Conservation (phyloP, 2,329 filamentous ascomycete genomes). For the Hymenotorrendiella dingleyae region DNA sequence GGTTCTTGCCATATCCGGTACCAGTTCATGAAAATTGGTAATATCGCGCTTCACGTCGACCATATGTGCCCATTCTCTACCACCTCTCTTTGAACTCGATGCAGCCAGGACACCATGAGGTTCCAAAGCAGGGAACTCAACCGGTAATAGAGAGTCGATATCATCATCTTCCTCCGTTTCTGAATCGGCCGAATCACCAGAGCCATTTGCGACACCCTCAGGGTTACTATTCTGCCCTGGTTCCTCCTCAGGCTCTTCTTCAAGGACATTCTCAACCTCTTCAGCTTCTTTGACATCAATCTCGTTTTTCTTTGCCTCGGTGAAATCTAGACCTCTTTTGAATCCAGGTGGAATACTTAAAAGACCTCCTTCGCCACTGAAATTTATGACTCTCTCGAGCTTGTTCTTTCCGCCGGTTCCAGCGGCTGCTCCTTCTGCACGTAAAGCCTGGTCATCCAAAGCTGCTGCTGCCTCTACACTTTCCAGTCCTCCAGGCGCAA, state of each 20-base stretch:
- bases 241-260: slow-evolving; percentile 38
- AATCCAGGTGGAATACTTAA: slow-evolving; percentile 81
- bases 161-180: slow-evolving; percentile 45
- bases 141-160: slow-evolving; percentile 81
- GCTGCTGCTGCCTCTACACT: slow-evolving; percentile 80
- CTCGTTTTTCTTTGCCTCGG: slow-evolving; percentile 50
- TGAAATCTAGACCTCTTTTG: slow-evolving; percentile 68
- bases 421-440: slow-evolving; percentile 40
- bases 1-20: slow-evolving; percentile 91
- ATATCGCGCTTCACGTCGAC: slow-evolving; percentile 92
- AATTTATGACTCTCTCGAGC: slow-evolving; percentile 81
- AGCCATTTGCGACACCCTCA: slow-evolving; percentile 27
- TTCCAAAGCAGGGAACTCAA: slow-evolving; percentile 89
- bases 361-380: slow-evolving; percentile 70
- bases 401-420: slow-evolving; percentile 41
- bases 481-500: slow-evolving; percentile 85
- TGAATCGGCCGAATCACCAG: slow-evolving; percentile 30
- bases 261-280: slow-evolving; percentile 61
- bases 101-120: slow-evolving; percentile 72
- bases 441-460: slow-evolving; percentile 68
- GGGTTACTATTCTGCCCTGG: slow-evolving; percentile 28
- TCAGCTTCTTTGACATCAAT: slow-evolving; percentile 56
- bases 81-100: slow-evolving; percentile 65
- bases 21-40: slow-evolving; percentile 86
- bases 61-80: slow-evolving; percentile 95